Base-by-base conservation (phyloP, 805 yeast species). In the Ogataea degrootiae region DNA sequence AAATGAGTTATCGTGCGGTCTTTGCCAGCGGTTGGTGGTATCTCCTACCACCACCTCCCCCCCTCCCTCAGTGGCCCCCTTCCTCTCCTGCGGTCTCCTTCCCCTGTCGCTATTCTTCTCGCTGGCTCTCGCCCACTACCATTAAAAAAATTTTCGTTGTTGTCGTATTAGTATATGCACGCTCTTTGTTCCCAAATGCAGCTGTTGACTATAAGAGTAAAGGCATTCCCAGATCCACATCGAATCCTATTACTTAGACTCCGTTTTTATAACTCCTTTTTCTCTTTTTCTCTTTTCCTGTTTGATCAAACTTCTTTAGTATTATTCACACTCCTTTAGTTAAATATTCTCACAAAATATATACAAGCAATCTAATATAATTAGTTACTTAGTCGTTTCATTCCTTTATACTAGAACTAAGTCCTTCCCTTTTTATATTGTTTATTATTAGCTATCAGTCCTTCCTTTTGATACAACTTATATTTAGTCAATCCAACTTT, bases 401-500 rank as follows among this genome's bases (percentile, higher is more conserved):
- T 31, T 40, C 42, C 42, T 40, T 40, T 40, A n/a, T 40, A 31
- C 7, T 31, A 16, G 14, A 23, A 31, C 42, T 40, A 31, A 40
- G 33, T 33, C 34, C 14, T 31, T 6, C 16, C 42, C 33, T 31
- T 40, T 31, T 31, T 29, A 7, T 40, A 31, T 22, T 12, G 21
- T 36, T 36, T 16, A 17, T 36, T 34, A 17, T 19, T n/a, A 35
- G 16, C 37, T 16, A 11, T 7, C 11, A 16, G 12, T 35, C 37
- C 8, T 16, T 35, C 12, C 17, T n/a, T 16, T 35, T 16, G 17
- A 19, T 37, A 37, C 21, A 12, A 15, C 14, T 26, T 7, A 23
- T 26, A 23, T 22, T 39, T 39, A 23, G 26, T 39, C 41, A 39
- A 39, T 23, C 41, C 41, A 39, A 39, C 41, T 23, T 39, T 39